Evolutionary conservation across 192 early-diverging fungal species (phyloP), one percentile per base, ranked within the genome.

Genomic region (Gamsiella multidivaricata): DNA sequence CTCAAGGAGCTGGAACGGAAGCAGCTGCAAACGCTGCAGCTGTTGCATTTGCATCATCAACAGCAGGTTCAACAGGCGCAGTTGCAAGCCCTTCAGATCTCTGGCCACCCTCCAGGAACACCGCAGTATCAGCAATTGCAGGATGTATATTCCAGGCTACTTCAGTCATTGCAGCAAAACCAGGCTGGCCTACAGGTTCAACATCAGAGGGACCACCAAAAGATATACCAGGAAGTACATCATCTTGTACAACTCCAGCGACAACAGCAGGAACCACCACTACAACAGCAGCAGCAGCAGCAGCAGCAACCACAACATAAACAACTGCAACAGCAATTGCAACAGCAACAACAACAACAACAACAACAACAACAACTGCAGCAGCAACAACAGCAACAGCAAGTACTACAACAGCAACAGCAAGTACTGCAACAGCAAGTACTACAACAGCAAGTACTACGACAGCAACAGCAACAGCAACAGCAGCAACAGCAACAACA

Each of bases 331-430:
- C 29, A 41, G 25, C 29, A 42, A 25, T 14, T 3, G 3, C 12
- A 39, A 37, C 62, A 31, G 42, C 51, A 41, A 43, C 63, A 54
- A n/a, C 52, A 23, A 23, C n/a, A 54, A 36, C 39, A 28, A n/a
- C 39, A 14, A 23, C 63, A 29, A 43, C 52, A 43, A 29, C 63
- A 17, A 42, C 52, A 53, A 11, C 5, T 1, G 10, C 31, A 45
- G 22, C 63, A 18, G 11, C 18, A n/a, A 54, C 62, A 36, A 20
- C 31, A 11, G 11, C 22, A 20, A 22, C 34, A 50, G 15, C 61
- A 64, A 29, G 25, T 7, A 10, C 50, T 46, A 43, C 54, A 37
- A 0, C 54, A 8, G 26, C 56, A 59, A 25, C 29, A 10, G 54
- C 47, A 36, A 36, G n/a, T 25, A 22, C 61, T n/a, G 32, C 36